Percentiles rank a stretch among this genome's conserved stretches.
phyloP scores from a whole-genome alignment of 257 asterid species.

The Jacaranda mimosifolia region DNA sequence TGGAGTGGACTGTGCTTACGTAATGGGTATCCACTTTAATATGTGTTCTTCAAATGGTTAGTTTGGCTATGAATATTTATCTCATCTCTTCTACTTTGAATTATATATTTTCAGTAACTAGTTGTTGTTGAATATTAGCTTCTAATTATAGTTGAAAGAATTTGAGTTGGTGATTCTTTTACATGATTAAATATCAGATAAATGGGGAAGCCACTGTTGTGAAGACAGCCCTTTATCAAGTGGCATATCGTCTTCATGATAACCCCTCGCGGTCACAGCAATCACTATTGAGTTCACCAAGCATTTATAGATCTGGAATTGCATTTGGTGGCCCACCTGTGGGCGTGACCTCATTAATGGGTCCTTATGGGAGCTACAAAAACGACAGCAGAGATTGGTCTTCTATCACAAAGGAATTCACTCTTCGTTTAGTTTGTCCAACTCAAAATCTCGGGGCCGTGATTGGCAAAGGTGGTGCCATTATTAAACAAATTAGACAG shows the following conservation, averaged over 20 bases:
- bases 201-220: slow-evolving; percentile 70
- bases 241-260: slow-evolving; percentile 75
- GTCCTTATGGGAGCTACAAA: slow-evolving; percentile 68
- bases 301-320: slow-evolving; percentile 79
- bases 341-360: slow-evolving; percentile 59
- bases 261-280: slow-evolving; percentile 91
- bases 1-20: background rate
- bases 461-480: slow-evolving; percentile 87
- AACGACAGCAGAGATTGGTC: slow-evolving; percentile 56
- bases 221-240: slow-evolving; percentile 76
- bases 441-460: slow-evolving; percentile 85
- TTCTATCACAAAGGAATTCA: slow-evolving; percentile 62
- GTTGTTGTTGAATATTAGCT: slow-evolving; percentile 24
- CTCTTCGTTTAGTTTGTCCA: slow-evolving; percentile 79
- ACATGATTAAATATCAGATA: slow-evolving; percentile 56
- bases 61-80: background rate
- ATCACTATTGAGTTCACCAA: slow-evolving; percentile 64
- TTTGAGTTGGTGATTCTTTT: slow-evolving; percentile 22
- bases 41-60: slow-evolving; percentile 6
- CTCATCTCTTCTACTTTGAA: slow-evolving; percentile 1
- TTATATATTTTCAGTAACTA: background rate
- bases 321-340: slow-evolving; percentile 58
- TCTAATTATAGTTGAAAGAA: slow-evolving; percentile 5
- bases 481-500: slow-evolving; percentile 84
- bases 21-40: background rate